phyloP scores from a whole-genome alignment of 2,329 filamentous ascomycete species.

The Aspergillus sp. region DNA sequence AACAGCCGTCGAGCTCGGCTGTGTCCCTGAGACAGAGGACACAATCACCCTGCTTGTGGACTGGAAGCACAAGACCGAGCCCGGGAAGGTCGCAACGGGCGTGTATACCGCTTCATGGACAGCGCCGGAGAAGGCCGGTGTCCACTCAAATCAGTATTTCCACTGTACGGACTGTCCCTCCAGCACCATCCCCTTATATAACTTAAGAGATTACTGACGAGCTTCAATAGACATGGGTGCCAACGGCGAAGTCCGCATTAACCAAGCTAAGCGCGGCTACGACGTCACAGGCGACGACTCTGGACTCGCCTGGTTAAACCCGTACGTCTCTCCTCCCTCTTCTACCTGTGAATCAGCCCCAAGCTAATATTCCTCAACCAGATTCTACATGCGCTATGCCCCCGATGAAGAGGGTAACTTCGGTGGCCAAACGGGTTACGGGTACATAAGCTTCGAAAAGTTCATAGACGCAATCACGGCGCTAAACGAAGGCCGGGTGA shows the following conservation, averaged over 20 bases:
- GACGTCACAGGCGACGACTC: conserved; percentile 82
- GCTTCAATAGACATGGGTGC: conserved; percentile 63
- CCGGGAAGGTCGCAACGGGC: conserved; percentile 72
- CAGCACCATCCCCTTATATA: neutral
- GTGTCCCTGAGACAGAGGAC: conserved; percentile 79
- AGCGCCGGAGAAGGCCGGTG: conserved; percentile 84
- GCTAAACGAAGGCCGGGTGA: conserved; percentile 72
- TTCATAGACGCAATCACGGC: conserved; percentile 84
- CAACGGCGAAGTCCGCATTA: conserved; percentile 80
- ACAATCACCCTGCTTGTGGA: conserved; percentile 89
- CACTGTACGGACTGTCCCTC: conserved; percentile 56
- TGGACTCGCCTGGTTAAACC: conserved; percentile 81
- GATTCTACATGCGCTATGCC: conserved; percentile 90
- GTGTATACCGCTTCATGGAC: conserved; percentile 96
- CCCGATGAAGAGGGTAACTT: conserved; percentile 96
- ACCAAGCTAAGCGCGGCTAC: conserved; percentile 93
- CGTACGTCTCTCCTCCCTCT: conserved; percentile 46
- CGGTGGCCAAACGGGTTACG: conserved; percentile 84
- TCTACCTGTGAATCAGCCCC: neutral
- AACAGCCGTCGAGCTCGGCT: conserved; percentile 75
- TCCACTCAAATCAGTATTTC: conserved; percentile 98
- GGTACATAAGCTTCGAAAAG: conserved; percentile 93
- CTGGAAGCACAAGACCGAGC: conserved; percentile 73
- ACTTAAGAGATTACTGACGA: neutral
- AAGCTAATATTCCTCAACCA: conserved; percentile 17